Evolutionary conservation across 495 filamentous ascomycete genomes (phyloP).

Genomic region (Rusavskia elegans): DNA sequence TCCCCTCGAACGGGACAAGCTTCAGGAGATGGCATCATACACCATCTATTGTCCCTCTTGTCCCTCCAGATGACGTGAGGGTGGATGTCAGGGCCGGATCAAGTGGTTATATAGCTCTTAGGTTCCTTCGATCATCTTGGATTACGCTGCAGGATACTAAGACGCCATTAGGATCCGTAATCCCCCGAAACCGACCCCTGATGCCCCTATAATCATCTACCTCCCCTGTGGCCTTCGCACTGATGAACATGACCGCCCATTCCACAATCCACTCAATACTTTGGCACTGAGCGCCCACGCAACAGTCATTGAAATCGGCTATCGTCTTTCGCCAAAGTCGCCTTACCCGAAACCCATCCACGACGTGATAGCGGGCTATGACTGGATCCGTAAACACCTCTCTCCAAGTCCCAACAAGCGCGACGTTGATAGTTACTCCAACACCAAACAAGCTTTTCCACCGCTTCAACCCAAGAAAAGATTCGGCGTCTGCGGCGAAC

Average conservation of each 20-base stretch:
- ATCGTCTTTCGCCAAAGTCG: constrained; percentile 14
- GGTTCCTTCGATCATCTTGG: background rate
- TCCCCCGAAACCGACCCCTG: constrained; percentile 2
- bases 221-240: constrained; percentile 15
- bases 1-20: background rate
- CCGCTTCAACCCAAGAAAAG: constrained; percentile 1
- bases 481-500: constrained; percentile 34
- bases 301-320: constrained; percentile 21
- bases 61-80: background rate
- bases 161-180: constrained; percentile 4
- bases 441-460: background rate
- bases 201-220: constrained; percentile 18
- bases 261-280: constrained; percentile 1
- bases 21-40: background rate
- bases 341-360: constrained; percentile 25
- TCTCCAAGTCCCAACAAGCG: constrained; percentile 1
- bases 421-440: background rate
- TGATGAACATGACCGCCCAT: constrained; percentile 1
- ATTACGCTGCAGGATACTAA: background rate
- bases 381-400: constrained; percentile 25
- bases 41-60: background rate
- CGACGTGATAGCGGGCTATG: constrained; percentile 23
- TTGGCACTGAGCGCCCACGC: constrained; percentile 13
- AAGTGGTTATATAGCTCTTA: background rate
- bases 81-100: constrained; percentile 2